These are phyloP conservation scores for Entamoeba dispar DNA, from an alignment of 208 protist genomes.

Conservation along the genomic window DNA sequence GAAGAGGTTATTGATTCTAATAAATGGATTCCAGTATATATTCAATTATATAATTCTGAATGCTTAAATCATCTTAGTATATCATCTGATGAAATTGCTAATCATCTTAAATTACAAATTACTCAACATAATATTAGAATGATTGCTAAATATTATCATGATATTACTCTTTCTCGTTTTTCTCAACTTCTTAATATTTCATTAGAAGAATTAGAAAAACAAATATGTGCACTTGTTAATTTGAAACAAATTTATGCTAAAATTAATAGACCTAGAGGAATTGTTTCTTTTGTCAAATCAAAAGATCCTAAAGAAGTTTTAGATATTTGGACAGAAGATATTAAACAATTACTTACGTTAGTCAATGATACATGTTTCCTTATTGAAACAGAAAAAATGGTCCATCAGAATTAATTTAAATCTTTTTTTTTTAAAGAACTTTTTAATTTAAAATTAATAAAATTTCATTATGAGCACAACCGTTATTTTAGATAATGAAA, in stretches of 20 bases:
- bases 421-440: neutral
- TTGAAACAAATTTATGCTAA: neutral
- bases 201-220: neutral
- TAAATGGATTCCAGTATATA: neutral
- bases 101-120: neutral
- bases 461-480: neutral
- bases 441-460: too few species aligned
- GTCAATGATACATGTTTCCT: neutral
- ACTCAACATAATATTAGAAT: neutral
- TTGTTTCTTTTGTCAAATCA: neutral
- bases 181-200: neutral
- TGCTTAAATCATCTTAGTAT: neutral
- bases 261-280: neutral
- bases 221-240: neutral
- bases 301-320: neutral
- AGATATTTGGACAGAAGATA: neutral
- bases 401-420: neutral
- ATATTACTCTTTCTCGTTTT: neutral
- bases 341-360: neutral
- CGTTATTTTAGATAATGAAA: neutral
- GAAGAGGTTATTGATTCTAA: neutral
- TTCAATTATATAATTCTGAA: neutral
- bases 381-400: neutral
- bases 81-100: neutral
- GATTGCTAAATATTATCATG: neutral